These are phyloP conservation scores for Mycena vitilis DNA, from an alignment of 768 basidiomycete species.

Conservation along the genomic window DNA sequence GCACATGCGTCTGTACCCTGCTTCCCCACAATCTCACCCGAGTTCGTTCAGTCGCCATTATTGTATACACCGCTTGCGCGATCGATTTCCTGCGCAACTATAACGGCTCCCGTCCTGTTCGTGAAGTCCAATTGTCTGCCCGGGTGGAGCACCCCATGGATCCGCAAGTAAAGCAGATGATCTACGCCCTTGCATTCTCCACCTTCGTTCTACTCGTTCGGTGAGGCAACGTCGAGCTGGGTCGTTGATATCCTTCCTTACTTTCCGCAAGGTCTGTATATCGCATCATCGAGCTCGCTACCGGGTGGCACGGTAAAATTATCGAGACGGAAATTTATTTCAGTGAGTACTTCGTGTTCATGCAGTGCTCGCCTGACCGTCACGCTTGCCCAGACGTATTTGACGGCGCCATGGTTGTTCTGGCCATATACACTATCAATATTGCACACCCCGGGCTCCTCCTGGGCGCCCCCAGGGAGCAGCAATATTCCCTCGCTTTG, in stretches of 20 bases:
- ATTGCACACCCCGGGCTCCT: constrained; percentile 37
- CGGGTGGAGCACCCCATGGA: not conserved
- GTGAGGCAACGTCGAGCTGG: not conserved
- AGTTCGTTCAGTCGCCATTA: not conserved
- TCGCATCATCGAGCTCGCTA: constrained; percentile 46
- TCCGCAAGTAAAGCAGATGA: not conserved
- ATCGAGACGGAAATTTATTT: constrained; percentile 46
- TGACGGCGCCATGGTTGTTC: constrained; percentile 37
- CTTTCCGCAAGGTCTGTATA: constrained; percentile 41
- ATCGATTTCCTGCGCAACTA: constrained; percentile 14
- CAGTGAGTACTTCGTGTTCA: constrained; percentile 37
- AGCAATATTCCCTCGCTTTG: not conserved
- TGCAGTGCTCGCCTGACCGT: too few relatives aligned
- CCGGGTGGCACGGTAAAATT: constrained; percentile 48
- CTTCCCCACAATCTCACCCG: not conserved
- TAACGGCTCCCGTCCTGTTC: not conserved
- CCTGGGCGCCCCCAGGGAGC: not conserved
- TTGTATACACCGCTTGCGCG: constrained; percentile 3
- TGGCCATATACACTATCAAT: constrained; percentile 36
- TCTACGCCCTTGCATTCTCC: constrained; percentile 14
- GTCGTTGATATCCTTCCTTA: too few relatives aligned
- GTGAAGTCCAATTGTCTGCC: not conserved
- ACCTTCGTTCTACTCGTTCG: not conserved
- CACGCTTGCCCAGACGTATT: constrained; percentile 28
- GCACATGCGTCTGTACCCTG: not conserved